Base-by-base conservation (phyloP, 768 basidiomycete genomes). In the Nidularia sp. region DNA sequence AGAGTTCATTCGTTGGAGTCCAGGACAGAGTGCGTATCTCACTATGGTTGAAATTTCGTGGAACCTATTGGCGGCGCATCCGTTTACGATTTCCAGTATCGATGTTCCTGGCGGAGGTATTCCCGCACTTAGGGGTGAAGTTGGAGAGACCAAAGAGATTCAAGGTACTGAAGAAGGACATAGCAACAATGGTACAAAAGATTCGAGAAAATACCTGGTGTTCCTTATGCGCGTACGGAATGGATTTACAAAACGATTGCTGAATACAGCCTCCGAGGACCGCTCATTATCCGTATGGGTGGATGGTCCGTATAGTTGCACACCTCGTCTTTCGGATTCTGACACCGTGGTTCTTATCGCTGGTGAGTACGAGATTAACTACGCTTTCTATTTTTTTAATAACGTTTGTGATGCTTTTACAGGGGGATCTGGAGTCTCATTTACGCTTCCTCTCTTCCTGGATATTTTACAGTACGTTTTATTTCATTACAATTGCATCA, bases 151-250 rank as follows among this genome's bases (percentile, higher is more conserved):
- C 4, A 29, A 29, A 29, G 25, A 29, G 25, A 29, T 29, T 29
- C 25, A 29, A 6, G 3, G 25, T 45, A 22, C 12, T 45, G 7
- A 25, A 22, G 25, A 22, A 34, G 31, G 8, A 5, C 66, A 72
- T 10, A 48, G 54, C 12, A 48, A 51, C 12, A 33, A 44, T 2
- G 51, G 49, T 3, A 46, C 45, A 1, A 51, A 60, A 44, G 9
- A 8, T 31, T 35, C 22, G 15, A 25, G 22, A 8, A 74, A 73
- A 52, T 71, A 81, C 29, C 64, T 86, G 12, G 67, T 72, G 2
- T 86, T 88, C 65, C 64, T 88, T 45, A 66, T 88, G 53, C 75
- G 81, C 15, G 81, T 81, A 12, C 70, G 77, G 35, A 66, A 71
- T 10, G 87, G 87, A 0, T 81, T 86, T 60, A 88, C 86, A 3